Percentiles rank a stretch among this genome's conserved stretches.
Evolutionary conservation across 805 yeast species (phyloP).

Genomic region (Zygotorulaspora sp.): DNA sequence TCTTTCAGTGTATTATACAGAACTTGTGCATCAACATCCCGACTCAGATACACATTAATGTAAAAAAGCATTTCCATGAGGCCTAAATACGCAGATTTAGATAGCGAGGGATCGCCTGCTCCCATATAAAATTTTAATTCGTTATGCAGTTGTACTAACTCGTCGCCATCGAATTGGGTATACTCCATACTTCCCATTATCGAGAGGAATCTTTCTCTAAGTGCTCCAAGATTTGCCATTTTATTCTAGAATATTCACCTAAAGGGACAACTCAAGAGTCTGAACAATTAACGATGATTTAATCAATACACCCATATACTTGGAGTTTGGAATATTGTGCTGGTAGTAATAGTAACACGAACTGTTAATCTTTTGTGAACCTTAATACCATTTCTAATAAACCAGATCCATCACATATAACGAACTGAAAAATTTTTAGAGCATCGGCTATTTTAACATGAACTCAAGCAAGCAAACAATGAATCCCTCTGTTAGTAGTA

Average conservation of each 20-base stretch:
- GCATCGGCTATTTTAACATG: too few species aligned
- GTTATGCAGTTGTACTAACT: constrained; percentile 34
- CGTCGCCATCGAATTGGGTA: constrained; percentile 44
- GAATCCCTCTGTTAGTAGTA: too few species aligned
- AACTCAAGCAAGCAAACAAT: too few species aligned
- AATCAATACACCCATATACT: too few species aligned
- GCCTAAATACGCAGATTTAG: constrained; percentile 44
- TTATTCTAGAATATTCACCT: not conserved
- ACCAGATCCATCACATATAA: not conserved
- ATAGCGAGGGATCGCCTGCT: constrained; percentile 22
- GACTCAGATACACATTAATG: constrained; percentile 53
- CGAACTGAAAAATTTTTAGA: constrained; percentile 11
- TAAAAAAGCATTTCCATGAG: constrained; percentile 70
- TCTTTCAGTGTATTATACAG: constrained; percentile 63
- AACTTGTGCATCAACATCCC: constrained; percentile 67
- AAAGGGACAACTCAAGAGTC: too few species aligned
- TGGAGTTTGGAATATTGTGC: too few species aligned
- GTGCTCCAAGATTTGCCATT: not conserved
- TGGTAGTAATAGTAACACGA: too few species aligned
- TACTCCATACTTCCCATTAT: constrained; percentile 51
- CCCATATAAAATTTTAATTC: constrained; percentile 36
- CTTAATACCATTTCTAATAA: too few species aligned
- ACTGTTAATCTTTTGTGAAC: too few species aligned
- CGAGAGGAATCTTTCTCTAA: constrained; percentile 46
- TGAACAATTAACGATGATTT: too few species aligned